These are phyloP conservation scores for Leccinum subtestaceum DNA, from an alignment of 768 basidiomycete genomes.

Conservation along the genomic window DNA sequence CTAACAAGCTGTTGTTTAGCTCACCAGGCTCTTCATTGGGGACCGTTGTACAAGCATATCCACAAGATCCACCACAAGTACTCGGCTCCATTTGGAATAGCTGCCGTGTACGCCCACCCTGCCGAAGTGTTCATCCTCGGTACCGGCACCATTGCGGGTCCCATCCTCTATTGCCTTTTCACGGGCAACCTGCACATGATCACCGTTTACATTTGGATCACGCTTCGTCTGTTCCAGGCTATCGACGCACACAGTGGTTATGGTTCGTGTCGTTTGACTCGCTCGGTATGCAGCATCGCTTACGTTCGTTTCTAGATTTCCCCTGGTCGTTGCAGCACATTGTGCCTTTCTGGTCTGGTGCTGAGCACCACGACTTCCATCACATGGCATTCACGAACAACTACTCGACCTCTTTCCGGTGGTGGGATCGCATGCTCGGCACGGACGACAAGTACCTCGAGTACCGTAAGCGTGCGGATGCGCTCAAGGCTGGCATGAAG, in stretches of 20 bases:
- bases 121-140: slow-evolving; percentile 95
- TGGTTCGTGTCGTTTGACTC: slow-evolving; percentile 45
- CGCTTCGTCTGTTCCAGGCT: slow-evolving; percentile 91
- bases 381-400: slow-evolving; percentile 96
- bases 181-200: slow-evolving; percentile 78
- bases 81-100: slow-evolving; percentile 94
- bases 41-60: slow-evolving; percentile 83
- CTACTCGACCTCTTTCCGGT: slow-evolving; percentile 91
- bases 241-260: slow-evolving; percentile 97
- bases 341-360: slow-evolving; percentile 94
- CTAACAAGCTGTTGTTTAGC: slow-evolving; percentile 41
- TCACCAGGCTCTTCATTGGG: slow-evolving; percentile 86
- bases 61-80: slow-evolving; percentile 99
- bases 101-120: slow-evolving; percentile 97
- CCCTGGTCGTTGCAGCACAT: slow-evolving; percentile 95
- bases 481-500: slow-evolving; percentile 56
- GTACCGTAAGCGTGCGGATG: slow-evolving; percentile 66
- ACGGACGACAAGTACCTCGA: slow-evolving; percentile 88
- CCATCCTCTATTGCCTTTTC: slow-evolving; percentile 80
- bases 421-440: slow-evolving; percentile 87
- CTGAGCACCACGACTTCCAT: slow-evolving; percentile 98
- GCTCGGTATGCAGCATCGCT: not conserved
- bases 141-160: slow-evolving; percentile 85
- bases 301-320: slow-evolving; percentile 60
- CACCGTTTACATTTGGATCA: slow-evolving; percentile 93